Conservation (phyloP, 768 basidiomycete species). For the Candolleomyces eurysporus region DNA sequence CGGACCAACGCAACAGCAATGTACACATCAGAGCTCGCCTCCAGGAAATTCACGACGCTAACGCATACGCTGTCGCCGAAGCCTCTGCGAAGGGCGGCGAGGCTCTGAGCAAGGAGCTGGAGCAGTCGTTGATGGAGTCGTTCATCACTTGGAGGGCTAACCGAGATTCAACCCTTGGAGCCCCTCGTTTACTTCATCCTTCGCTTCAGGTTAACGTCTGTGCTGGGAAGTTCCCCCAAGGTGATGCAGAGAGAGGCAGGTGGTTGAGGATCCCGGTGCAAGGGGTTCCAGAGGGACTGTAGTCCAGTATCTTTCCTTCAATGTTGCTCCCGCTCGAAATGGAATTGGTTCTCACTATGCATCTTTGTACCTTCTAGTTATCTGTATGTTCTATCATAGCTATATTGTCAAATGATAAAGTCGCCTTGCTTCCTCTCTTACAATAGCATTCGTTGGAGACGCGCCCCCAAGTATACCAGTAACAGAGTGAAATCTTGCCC, state of each 20-base stretch:
- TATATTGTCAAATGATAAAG: no score
- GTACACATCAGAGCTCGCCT: constrained; percentile 2
- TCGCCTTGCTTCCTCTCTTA: no score
- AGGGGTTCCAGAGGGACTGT: constrained; percentile 3
- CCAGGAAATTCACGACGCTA: not conserved
- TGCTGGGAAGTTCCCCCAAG: constrained; percentile 1
- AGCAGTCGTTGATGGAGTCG: not conserved
- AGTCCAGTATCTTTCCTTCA: not conserved
- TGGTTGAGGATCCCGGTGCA: not conserved
- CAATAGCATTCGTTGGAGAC: no score
- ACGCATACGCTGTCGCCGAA: not conserved
- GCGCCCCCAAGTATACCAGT: no score
- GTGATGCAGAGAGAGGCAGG: not conserved
- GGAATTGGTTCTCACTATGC: no score
- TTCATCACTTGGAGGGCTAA: constrained; percentile 9
- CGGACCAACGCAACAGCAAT: constrained; percentile 4
- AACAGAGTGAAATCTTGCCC: no score
- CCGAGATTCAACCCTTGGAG: constrained; percentile 1
- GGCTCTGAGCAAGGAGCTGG: no score
- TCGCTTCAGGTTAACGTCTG: constrained; percentile 7
- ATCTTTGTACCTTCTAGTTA: no score
- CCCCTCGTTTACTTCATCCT: constrained; percentile 5
- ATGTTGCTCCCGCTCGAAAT: no score
- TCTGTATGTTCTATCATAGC: no score
- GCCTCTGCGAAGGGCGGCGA: not conserved